A percentile compares a stretch with the other conserved stretches of the same genome.
Evolutionary conservation across 2,329 filamentous ascomycete species (phyloP).

Genomic region (Fonsecaea erecta): DNA sequence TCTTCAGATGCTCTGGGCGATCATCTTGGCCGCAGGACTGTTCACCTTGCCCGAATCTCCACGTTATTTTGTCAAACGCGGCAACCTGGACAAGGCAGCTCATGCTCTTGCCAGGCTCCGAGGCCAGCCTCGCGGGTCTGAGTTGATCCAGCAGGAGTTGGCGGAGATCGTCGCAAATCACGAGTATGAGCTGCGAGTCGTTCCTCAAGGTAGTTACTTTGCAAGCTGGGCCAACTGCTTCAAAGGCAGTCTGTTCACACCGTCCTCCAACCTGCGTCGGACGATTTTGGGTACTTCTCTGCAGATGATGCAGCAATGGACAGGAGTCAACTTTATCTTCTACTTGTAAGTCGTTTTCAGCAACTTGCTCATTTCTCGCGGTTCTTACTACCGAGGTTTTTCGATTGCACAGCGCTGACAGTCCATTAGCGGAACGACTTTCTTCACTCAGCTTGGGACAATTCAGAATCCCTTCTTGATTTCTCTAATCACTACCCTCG

Average conservation of each 20-base stretch:
- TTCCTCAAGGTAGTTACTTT: constrained; percentile 30
- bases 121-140: constrained; percentile 67
- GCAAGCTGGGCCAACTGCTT: constrained; percentile 68
- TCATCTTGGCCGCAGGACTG: constrained; percentile 72
- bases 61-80: constrained; percentile 82
- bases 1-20: constrained; percentile 79
- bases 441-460: constrained; percentile 77
- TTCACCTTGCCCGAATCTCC: constrained; percentile 82
- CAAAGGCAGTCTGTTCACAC: constrained; percentile 57
- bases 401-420: background rate
- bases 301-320: constrained; percentile 82
- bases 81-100: constrained; percentile 68
- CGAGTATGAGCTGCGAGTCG: constrained; percentile 74
- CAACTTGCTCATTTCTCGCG: background rate
- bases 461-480: constrained; percentile 81
- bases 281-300: constrained; percentile 73
- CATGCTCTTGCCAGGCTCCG: constrained; percentile 69
- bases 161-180: constrained; percentile 88
- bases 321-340: constrained; percentile 92
- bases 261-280: constrained; percentile 63
- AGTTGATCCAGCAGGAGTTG: constrained; percentile 71
- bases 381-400: background rate
- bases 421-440: constrained; percentile 65
- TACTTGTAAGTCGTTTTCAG: constrained; percentile 55
- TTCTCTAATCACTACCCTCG: constrained; percentile 80